A percentile compares a stretch with the other conserved stretches of the same genome.
These are phyloP conservation scores for Dactylellina sp. DNA, from an alignment of 2,329 filamentous ascomycete genomes.

Conservation along the genomic window DNA sequence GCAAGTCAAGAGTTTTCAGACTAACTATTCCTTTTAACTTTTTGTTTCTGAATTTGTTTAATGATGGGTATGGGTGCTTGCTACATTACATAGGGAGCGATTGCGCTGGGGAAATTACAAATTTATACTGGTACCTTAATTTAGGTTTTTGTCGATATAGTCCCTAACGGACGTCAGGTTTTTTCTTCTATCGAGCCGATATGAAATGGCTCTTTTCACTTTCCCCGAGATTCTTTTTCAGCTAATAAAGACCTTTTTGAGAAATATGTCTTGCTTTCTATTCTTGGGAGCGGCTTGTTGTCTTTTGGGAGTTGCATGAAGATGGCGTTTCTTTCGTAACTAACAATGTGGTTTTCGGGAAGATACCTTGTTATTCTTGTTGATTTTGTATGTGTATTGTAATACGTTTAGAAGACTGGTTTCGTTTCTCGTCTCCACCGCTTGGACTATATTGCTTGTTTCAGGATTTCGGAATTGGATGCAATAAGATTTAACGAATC, in stretches of 20 bases:
- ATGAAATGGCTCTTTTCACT: slow-evolving; percentile 7
- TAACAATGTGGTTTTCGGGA: slow-evolving; percentile 4
- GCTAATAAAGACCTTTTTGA: slow-evolving; percentile 35
- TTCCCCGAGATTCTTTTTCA: slow-evolving; percentile 6
- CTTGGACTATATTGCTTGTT: slow-evolving; percentile 19
- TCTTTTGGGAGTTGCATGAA: slow-evolving; percentile 33
- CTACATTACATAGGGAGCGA: slow-evolving; percentile 24
- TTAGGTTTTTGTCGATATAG: neutral
- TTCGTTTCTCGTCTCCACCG: neutral
- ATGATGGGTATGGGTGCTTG: slow-evolving; percentile 5
- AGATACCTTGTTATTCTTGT: slow-evolving; percentile 5
- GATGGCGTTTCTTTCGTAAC: slow-evolving; percentile 31
- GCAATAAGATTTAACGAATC: neutral
- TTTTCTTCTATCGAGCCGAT: neutral
- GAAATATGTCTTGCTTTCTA: slow-evolving; percentile 18
- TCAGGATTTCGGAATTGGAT: slow-evolving; percentile 3
- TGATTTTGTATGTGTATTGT: neutral
- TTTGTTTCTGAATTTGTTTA: neutral
- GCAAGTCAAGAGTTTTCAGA: too few species aligned
- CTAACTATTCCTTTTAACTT: slow-evolving; percentile 12
- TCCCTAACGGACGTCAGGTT: neutral
- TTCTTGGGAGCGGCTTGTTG: slow-evolving; percentile 9
- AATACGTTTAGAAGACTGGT: neutral
- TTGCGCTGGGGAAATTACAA: too few species aligned
- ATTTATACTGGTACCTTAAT: too few species aligned